Conservation (phyloP, 768 basidiomycete genomes). For the Suillus clintonianus region DNA sequence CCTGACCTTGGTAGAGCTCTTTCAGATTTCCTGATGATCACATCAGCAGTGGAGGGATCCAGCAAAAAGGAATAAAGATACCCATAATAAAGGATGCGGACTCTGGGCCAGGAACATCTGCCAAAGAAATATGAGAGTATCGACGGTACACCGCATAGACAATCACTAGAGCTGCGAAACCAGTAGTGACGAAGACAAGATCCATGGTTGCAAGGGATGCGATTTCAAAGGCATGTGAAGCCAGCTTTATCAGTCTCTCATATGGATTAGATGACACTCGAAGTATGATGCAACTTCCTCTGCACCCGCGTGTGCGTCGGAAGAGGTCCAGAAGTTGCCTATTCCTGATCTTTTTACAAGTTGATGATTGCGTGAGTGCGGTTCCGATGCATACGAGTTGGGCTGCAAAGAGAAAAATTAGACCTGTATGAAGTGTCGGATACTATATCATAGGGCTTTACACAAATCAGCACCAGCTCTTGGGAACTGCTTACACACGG, state of each 20-base stretch:
- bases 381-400: background rate
- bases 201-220: slow-evolving; percentile 11
- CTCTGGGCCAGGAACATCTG: slow-evolving; percentile 20
- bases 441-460: background rate
- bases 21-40: slow-evolving; percentile 25
- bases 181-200: background rate
- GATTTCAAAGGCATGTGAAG: background rate
- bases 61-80: background rate
- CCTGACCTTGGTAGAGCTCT: slow-evolving; percentile 28
- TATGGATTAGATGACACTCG: slow-evolving; percentile 8
- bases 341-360: background rate
- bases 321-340: background rate
- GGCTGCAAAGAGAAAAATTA: background rate
- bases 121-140: slow-evolving; percentile 9
- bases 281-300: background rate
- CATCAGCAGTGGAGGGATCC: slow-evolving; percentile 21
- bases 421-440: background rate
- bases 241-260: slow-evolving; percentile 5
- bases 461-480: background rate
- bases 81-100: slow-evolving; percentile 24
- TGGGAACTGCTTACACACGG: background rate
- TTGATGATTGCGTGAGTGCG: background rate
- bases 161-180: slow-evolving; percentile 9
- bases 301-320: slow-evolving; percentile 5
- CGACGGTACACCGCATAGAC: slow-evolving; percentile 8